Evolutionary conservation across 352 stramenopile genomes (phyloP), one percentile per base, ranked within the genome.

Genomic region (Pythium insidiosum): DNA sequence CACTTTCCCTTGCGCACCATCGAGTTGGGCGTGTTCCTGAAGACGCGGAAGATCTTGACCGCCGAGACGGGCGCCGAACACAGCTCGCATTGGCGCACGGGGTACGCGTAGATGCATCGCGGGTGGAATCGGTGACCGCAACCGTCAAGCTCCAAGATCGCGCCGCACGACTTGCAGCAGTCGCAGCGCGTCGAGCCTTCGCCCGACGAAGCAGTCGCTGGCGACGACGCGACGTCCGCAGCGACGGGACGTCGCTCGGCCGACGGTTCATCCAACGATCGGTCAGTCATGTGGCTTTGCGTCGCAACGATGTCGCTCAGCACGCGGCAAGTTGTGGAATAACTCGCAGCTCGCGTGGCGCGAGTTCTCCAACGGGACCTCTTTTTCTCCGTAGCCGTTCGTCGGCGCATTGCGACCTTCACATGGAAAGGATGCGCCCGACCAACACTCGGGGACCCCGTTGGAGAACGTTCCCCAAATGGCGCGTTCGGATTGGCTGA

Each of bases 121-220:
- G 74, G 60, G 52, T 90, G 77, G 67, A 88, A 90, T 7, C 72
- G 68, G 58, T 88, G 74, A 38, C 74, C 73, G 59, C 77, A 90
- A 37, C 63, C 60, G 33, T 73, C 67, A 34, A 87, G 53, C 59
- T 88, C 63, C 16, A 90, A 50, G 18, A 85, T 65, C 2, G 74
- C 77, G 24, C 74, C 74, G 52, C 68, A 82, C 10, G 66, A 84
- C 47, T 80, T 82, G 64, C 74, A 90, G 26, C 63, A 68, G 31
- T 85, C 66, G 41, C 73, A 89, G 36, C 73, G 73, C 41, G 71
- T 84, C 23, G 70, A 80, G 37, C 57, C 69, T 29, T 79, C 72
- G 19, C 29, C 38, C 20, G 0, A 4, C 22, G 22, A 9, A 12
- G 16, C 7, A n/a, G 10, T 38, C 23, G 22, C 19, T 22, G 18